Conservation (phyloP, 768 basidiomycete genomes). For the Ramaria rubella region DNA sequence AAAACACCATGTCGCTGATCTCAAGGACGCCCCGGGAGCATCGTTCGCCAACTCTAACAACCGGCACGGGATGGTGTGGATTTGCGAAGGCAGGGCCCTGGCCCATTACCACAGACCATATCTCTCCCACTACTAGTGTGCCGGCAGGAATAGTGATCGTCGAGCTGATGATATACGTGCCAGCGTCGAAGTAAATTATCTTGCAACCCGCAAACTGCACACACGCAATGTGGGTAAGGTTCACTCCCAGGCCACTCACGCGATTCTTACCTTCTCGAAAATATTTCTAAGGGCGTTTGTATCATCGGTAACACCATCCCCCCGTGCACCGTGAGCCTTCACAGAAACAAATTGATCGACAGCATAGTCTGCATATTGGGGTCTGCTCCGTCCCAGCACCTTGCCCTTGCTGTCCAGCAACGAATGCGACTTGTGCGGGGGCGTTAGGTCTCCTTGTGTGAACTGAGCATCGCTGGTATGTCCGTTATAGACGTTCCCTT, state of each 20-base stretch:
- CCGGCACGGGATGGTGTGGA: slow-evolving; percentile 36
- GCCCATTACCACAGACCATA: slow-evolving; percentile 54
- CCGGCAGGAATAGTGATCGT: slow-evolving; percentile 56
- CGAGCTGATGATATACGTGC: slow-evolving; percentile 45
- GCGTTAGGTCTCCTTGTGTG: slow-evolving; percentile 38
- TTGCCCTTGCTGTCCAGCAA: slow-evolving; percentile 39
- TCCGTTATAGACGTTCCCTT: slow-evolving; percentile 67
- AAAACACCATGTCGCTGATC: slow-evolving; percentile 59
- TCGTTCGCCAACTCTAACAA: slow-evolving; percentile 45
- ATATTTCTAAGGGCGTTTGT: slow-evolving; percentile 58
- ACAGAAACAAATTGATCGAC: slow-evolving; percentile 66
- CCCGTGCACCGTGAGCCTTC: slow-evolving; percentile 59
- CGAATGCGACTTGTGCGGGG: slow-evolving; percentile 47
- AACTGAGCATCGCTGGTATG: slow-evolving; percentile 36
- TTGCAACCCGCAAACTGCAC: slow-evolving; percentile 62
- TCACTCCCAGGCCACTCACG: background rate
- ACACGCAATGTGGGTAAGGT: background rate
- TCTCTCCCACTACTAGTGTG: slow-evolving; percentile 55
- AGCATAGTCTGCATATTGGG: slow-evolving; percentile 47
- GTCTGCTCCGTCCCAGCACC: slow-evolving; percentile 5
- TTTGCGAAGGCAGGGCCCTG: slow-evolving; percentile 42
- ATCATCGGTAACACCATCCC: slow-evolving; percentile 76
- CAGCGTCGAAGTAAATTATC: slow-evolving; percentile 78
- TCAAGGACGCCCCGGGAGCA: slow-evolving; percentile 48
- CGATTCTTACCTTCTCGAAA: slow-evolving; percentile 42